Evolutionary conservation across 306 rosid genomes (phyloP), one percentile per base, ranked within the genome.

Genomic region (Citrullus mucosospermus): DNA sequence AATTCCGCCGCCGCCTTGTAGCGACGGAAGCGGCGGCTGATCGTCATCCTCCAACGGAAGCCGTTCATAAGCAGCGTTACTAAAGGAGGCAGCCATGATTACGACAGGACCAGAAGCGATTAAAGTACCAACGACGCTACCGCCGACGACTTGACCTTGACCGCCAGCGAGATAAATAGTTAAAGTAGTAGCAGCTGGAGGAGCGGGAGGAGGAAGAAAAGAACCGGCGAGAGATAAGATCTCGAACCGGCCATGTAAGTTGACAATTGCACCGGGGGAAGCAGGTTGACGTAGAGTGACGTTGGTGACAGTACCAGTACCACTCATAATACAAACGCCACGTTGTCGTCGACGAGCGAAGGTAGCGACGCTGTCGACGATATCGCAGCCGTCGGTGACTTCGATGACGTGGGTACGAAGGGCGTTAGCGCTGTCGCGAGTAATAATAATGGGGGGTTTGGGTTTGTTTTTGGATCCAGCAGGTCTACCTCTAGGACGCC

Each of bases 391-490:
- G 46, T 96, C 99, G 3, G 91, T 91, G 12, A 96, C 88, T 65
- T 96, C 99, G 93, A 96, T 90, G 30, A 96, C 97, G 70, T 96
- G 99, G 6, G 99, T 92, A 2, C 92, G 88, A 1, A 96, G 89
- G 18, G 99, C 98, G 59, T 96, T 96, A 2, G 99, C 97, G 59
- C 99, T 96, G 86, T 96, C 99, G 4, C 96, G 92, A 1, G 97
- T 89, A 75, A 96, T 96, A 84, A 96, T 96, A 79, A 96, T 96
- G 0, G 99, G 99, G 0, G 99, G 99, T 79, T 92, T 96, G 1
- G 93, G 98, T 67, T 92, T 96, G 93, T 96, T 96, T 82, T 96
- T 96, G 80, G 99, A 96, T 84, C 99, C 99, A 0, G 99, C 79
- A 0, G 99, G 99, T 36, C 99, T 83, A 18, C 99, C 99, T 8